phyloP scores from a whole-genome alignment of 306 rosid species.

The Clitoria ternatea region DNA sequence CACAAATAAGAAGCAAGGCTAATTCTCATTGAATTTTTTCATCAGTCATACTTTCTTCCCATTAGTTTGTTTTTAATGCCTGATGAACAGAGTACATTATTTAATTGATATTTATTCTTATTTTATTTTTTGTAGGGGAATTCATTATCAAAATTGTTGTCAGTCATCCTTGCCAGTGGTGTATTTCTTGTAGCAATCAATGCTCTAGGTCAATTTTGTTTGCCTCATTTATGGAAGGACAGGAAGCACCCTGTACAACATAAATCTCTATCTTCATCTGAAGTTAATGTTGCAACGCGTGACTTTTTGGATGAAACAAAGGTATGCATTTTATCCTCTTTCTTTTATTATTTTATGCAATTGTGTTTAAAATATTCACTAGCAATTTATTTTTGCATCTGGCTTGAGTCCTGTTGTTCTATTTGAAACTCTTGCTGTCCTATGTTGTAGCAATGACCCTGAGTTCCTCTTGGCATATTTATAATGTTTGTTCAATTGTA shows the following conservation, averaged over 20 bases:
- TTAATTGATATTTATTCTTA: neutral
- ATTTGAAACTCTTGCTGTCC: neutral
- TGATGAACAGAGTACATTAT: constrained; percentile 11
- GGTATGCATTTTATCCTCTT: constrained; percentile 39
- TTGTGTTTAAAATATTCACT: neutral
- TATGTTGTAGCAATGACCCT: neutral
- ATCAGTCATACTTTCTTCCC: neutral
- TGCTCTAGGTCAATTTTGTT: constrained; percentile 54
- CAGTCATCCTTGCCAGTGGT: constrained; percentile 63
- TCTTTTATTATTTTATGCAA: neutral
- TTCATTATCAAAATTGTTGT: constrained; percentile 46
- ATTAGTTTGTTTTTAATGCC: neutral
- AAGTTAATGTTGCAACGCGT: constrained; percentile 37
- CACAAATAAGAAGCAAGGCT: neutral
- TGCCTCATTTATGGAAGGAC: constrained; percentile 41
- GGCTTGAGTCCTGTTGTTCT: neutral
- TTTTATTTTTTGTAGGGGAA: constrained; percentile 46
- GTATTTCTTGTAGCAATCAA: constrained; percentile 61
- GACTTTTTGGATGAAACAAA: constrained; percentile 41
- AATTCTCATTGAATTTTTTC: neutral
- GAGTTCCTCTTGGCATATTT: neutral
- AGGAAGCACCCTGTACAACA: constrained; percentile 37
- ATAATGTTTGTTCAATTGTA: neutral
- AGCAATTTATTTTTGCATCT: neutral
- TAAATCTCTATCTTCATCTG: constrained; percentile 45